A percentile compares a stretch with the other conserved stretches of the same genome.
phyloP scores from a whole-genome alignment of 768 basidiomycete species.

The Trichaptum fuscoviolaceum region DNA sequence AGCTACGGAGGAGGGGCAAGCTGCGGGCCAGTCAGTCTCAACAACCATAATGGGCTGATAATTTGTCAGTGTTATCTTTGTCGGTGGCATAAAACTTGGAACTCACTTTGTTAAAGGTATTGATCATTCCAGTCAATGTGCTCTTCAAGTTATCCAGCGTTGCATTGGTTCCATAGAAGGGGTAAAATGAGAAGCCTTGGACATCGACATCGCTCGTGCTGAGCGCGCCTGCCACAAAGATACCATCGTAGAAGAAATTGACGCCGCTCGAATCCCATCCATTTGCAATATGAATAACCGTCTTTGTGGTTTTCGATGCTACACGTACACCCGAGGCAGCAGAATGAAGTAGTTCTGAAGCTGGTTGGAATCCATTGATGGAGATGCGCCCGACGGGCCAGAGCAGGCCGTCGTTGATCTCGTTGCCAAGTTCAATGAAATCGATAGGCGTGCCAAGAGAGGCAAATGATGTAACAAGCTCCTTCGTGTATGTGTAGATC shows the following conservation, averaged over 20 bases:
- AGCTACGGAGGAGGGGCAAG: slow-evolving; percentile 33
- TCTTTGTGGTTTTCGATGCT: slow-evolving; percentile 37
- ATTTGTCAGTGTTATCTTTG: too few species aligned
- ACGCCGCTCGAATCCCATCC: slow-evolving; percentile 49
- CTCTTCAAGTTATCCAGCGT: slow-evolving; percentile 43
- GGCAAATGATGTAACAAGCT: slow-evolving; percentile 45
- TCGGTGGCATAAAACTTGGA: background rate
- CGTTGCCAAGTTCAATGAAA: slow-evolving; percentile 57
- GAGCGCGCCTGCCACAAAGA: slow-evolving; percentile 50
- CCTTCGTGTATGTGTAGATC: slow-evolving; percentile 51
- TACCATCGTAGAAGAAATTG: slow-evolving; percentile 44
- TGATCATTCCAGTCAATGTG: slow-evolving; percentile 45
- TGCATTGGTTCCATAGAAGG: slow-evolving; percentile 54
- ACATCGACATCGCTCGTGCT: slow-evolving; percentile 46
- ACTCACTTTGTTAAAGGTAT: slow-evolving; percentile 43
- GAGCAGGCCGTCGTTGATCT: slow-evolving; percentile 60
- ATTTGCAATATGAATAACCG: slow-evolving; percentile 57
- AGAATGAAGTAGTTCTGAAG: slow-evolving; percentile 57
- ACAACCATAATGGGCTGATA: slow-evolving; percentile 49
- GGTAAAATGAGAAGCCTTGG: slow-evolving; percentile 62
- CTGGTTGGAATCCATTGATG: slow-evolving; percentile 42
- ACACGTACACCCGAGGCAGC: slow-evolving; percentile 47
- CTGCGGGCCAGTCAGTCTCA: slow-evolving; percentile 59
- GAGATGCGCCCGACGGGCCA: slow-evolving; percentile 58
- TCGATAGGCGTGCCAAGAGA: slow-evolving; percentile 49